Base-by-base conservation (phyloP, 2,329 filamentous ascomycete genomes). In the Trichoderma sp. region DNA sequence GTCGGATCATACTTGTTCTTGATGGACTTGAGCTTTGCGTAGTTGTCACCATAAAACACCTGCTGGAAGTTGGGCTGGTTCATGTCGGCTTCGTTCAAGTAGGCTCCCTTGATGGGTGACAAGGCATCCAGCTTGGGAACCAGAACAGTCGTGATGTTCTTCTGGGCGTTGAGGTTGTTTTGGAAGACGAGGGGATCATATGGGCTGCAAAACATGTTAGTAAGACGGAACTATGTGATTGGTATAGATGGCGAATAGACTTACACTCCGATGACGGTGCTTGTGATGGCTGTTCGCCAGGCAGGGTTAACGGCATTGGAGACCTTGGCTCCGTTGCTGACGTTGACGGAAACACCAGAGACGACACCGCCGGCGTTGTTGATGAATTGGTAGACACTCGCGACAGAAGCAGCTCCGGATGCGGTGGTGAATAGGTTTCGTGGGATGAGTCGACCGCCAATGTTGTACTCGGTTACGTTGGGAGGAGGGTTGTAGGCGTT, bases 1-100 rank as follows among this genome's bases (percentile, higher is more conserved):
- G 80, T 65, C 8, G 85, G 81, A 78, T 89, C 88, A 77, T 86
- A 89, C 78, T 83, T 85, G 31, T 83, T 78, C 85, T 90, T 90
- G 60, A 89, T 82, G 1, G 33, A 45, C 38, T 82, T 60, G 41
- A 88, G 78, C 4, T 68, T 75, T 0, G 77, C 75, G 75, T 88
- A 88, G 76, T 87, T 87, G 6, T 24, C 68, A 4, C 86, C 87
- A 75, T 84, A 88, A 78, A 87, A 87, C 12, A 78, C 80, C 18
- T 81, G 56, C 78, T 87, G 81, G 78, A 82, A 87, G 63, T 83
- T 76, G 2, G 81, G 81, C 78, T 86, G 81, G 45, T 79, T 80
- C 62, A 86, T 85, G 79, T 88, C 83, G 4, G 84, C 86, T 81
- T 89, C 87, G 77, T 87, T 88, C 82, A 86, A 81, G 79, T 87